Evolutionary conservation across 2,329 filamentous ascomycete species (phyloP).

Genomic region (Xylogone sp.): DNA sequence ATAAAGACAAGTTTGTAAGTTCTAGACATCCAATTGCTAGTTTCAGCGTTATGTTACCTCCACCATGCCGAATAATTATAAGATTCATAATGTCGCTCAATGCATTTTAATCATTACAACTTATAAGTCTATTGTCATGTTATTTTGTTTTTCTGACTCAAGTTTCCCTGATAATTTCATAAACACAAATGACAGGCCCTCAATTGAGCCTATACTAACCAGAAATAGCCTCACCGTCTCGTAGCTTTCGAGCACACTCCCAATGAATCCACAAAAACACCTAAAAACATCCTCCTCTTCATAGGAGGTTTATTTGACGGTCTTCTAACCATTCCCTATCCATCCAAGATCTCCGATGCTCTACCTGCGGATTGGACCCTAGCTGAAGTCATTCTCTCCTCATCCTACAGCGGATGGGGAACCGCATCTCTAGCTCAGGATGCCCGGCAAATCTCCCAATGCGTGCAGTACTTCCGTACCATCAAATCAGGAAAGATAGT

Average conservation of each 20-base stretch:
- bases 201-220: not conserved
- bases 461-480: slow-evolving; percentile 44
- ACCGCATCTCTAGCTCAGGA: slow-evolving; percentile 42
- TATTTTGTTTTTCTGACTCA: too few species aligned
- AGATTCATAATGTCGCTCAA: too few species aligned
- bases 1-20: slow-evolving; percentile 9
- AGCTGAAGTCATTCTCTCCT: slow-evolving; percentile 41
- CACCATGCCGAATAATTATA: too few species aligned
- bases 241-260: slow-evolving; percentile 29
- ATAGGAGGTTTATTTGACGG: slow-evolving; percentile 53
- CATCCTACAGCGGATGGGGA: slow-evolving; percentile 35
- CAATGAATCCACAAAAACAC: slow-evolving; percentile 3
- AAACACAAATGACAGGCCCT: too few species aligned
- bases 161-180: too few species aligned
- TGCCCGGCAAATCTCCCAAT: slow-evolving; percentile 42
- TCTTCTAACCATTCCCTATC: slow-evolving; percentile 45
- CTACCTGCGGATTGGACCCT: slow-evolving; percentile 39
- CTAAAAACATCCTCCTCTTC: slow-evolving; percentile 45
- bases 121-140: too few species aligned
- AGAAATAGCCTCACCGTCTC: slow-evolving; percentile 20
- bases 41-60: too few species aligned
- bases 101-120: too few species aligned
- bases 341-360: slow-evolving; percentile 31
- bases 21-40: too few species aligned
- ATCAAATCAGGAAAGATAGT: slow-evolving; percentile 50